Evolutionary conservation across 257 asterid species (phyloP).

Genomic region (Schizonepeta tenuifolia): DNA sequence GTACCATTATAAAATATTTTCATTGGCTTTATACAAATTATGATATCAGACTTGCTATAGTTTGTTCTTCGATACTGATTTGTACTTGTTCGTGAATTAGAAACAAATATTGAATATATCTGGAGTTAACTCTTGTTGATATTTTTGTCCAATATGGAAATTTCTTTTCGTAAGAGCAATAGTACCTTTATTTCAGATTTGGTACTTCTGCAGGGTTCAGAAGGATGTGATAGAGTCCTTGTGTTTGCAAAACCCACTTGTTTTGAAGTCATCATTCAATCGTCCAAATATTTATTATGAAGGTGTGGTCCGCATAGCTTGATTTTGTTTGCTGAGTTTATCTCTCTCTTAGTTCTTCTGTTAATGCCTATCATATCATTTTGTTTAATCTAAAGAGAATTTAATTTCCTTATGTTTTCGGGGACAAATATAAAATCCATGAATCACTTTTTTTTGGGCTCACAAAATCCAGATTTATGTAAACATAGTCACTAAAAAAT

Average conservation of each 20-base stretch:
- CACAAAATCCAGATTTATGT: background rate
- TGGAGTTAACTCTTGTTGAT: too few species aligned
- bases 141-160: conserved; percentile 7
- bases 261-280: conserved; percentile 90
- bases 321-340: conserved; percentile 30
- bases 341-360: background rate
- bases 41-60: conserved; percentile 18
- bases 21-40: background rate
- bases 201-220: conserved; percentile 82
- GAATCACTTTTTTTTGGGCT: background rate
- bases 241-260: conserved; percentile 79
- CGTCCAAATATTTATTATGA: conserved; percentile 93
- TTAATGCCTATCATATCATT: conserved; percentile 17
- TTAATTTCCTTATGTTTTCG: conserved; percentile 1
- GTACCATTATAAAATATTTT: background rate
- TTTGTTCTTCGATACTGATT: conserved; percentile 13
- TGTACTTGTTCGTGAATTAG: conserved; percentile 1
- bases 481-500: background rate
- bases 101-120: too few species aligned
- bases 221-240: conserved; percentile 81
- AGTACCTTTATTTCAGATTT: conserved; percentile 19
- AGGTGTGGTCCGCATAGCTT: conserved; percentile 55
- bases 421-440: conserved; percentile 4
- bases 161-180: conserved; percentile 19
- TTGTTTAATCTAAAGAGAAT: background rate